Evolutionary conservation across 2,329 filamentous ascomycete species (phyloP), one percentile per base, ranked within the genome.

Genomic region (Phyllosticta capitalensis): DNA sequence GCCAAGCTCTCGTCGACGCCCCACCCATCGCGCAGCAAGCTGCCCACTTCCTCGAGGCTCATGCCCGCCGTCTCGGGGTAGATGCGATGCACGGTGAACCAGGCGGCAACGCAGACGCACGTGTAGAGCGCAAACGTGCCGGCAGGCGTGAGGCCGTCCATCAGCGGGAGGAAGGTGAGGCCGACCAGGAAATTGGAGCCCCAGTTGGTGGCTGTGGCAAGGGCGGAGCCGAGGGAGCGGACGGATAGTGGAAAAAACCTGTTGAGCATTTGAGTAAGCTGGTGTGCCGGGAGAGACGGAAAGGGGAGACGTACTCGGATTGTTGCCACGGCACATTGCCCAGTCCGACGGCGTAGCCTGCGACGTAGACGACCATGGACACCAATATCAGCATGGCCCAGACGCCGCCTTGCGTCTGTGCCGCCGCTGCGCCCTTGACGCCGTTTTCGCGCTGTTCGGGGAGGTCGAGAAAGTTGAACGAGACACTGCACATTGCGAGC

Each of bases 271-370:
- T 19, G 49, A 7, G 10, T 21, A 21, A 45, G 14, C 19, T 30
- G 10, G 33, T n/a, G 17, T 4, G 14, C 38, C 4, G 21, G 5
- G 21, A 20, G 10, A 5, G 9, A 26, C 17, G n/a, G 14, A 20
- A 21, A 52, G 50, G 28, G 30, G 21, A 51, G 14, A 64, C 63
- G 17, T 69, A 81, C 75, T 97, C 92, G 65, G 87, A 90, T 75
- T 96, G 92, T 80, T 96, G 92, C 92, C 92, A 97, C 0, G 92
- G 92, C 2, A 97, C 90, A 66, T 91, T 95, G 9, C 92, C 92
- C 1, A 97, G 80, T 2, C 92, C 92, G 1, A 92, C 78, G 1
- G 92, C 92, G 69, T 95, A 97, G 0, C 87, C 81, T 9, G 89
- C 87, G 1, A 95, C 91, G 72, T 95, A 96, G 7, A 90, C 65